phyloP scores from a whole-genome alignment of 2,329 filamentous ascomycete species.

The Pseudogymnoascus sp. region DNA sequence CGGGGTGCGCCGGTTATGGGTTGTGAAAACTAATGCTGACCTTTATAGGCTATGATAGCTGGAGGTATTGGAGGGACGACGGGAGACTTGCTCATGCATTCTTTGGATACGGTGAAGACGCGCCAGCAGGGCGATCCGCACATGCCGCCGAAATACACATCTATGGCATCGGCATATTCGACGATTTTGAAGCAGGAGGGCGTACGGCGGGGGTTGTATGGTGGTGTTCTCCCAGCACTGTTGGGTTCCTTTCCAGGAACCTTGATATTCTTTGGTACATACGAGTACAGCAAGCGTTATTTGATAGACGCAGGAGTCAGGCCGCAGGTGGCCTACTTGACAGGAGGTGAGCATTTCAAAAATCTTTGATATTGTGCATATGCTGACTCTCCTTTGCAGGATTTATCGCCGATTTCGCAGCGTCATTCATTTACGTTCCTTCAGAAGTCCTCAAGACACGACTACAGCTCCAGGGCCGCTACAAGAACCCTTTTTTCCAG shows the following conservation, averaged over 20 bases:
- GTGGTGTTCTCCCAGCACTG: conserved; percentile 86
- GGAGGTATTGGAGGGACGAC: conserved; percentile 88
- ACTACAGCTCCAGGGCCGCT: conserved; percentile 85
- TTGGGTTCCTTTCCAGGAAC: conserved; percentile 90
- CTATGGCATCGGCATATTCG: conserved; percentile 81
- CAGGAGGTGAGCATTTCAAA: conserved; percentile 55
- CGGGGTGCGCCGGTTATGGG: conserved; percentile 10
- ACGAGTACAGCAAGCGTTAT: conserved; percentile 87
- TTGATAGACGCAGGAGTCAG: conserved; percentile 80
- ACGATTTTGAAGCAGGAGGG: conserved; percentile 94
- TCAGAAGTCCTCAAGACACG: conserved; percentile 98
- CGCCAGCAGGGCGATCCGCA: conserved; percentile 94
- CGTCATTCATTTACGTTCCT: conserved; percentile 89
- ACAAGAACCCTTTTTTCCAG: conserved; percentile 89
- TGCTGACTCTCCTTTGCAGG: conserved; percentile 41
- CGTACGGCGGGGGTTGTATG: conserved; percentile 75
- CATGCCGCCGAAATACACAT: conserved; percentile 86
- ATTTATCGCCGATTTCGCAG: conserved; percentile 87
- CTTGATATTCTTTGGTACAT: conserved; percentile 89
- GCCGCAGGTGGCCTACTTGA: conserved; percentile 76
- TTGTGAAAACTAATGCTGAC: conserved; percentile 17
- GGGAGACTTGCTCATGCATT: conserved; percentile 98
- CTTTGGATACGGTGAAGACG: conserved; percentile 96
- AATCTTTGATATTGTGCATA: not conserved
- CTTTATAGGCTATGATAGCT: conserved; percentile 77